A percentile compares a stretch with the other conserved stretches of the same genome.
Conservation (phyloP, 2,329 filamentous ascomycete species). For the Aspergillus spinulosporus region DNA sequence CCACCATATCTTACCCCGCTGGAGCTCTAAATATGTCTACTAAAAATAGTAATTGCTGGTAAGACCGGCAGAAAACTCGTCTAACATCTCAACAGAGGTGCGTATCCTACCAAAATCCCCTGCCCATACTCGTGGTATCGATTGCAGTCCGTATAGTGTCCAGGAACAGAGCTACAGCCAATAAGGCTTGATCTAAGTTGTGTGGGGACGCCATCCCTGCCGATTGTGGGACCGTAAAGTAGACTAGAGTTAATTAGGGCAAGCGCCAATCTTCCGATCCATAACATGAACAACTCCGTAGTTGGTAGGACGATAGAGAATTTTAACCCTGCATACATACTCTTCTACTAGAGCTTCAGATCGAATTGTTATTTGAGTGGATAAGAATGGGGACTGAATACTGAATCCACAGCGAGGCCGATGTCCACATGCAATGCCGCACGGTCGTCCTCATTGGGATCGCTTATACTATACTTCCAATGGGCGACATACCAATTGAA, state of each 20-base stretch:
- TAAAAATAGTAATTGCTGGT: too few relatives aligned
- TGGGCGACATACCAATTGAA: not conserved
- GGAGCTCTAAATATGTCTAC: too few relatives aligned
- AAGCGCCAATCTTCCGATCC: constrained; percentile 1
- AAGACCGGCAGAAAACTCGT: too few relatives aligned
- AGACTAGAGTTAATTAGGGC: not conserved
- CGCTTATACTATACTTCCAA: not conserved
- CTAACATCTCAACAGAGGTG: too few relatives aligned
- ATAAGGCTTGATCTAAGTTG: not conserved
- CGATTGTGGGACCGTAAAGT: not conserved
- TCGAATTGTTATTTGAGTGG: not conserved
- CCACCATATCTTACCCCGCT: too few relatives aligned
- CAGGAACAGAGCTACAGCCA: not conserved
- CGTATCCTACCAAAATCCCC: too few relatives aligned
- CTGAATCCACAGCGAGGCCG: not conserved
- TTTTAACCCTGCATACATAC: not conserved
- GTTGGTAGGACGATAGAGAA: not conserved
- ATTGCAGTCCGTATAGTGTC: not conserved
- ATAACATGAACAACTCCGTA: not conserved
- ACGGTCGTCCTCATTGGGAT: not conserved
- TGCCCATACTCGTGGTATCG: too few relatives aligned
- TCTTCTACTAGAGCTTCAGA: not conserved
- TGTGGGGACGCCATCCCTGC: not conserved
- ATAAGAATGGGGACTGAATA: too few relatives aligned
- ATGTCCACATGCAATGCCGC: not conserved